Percentiles rank a stretch among this genome's conserved stretches.
Evolutionary conservation across 768 basidiomycete species (phyloP).

Genomic region (Pisolithus albus): DNA sequence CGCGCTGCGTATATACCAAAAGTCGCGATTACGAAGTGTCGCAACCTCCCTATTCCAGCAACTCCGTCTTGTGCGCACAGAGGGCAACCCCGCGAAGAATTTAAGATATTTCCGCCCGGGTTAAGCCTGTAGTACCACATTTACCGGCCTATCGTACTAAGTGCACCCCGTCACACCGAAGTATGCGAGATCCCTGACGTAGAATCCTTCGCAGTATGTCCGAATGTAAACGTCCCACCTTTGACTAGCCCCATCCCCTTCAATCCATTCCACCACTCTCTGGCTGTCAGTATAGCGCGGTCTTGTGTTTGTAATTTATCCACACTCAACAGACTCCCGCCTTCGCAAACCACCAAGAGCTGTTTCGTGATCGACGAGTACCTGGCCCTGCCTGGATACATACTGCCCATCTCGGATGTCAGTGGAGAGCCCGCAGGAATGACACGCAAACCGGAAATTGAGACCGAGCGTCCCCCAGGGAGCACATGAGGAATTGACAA

Average conservation of each 20-base stretch:
- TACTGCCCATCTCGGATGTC: constrained; percentile 8
- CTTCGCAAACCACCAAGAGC: constrained; percentile 51
- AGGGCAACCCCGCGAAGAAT: too few species aligned
- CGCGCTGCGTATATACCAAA: not conserved
- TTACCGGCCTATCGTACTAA: too few species aligned
- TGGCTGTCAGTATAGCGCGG: constrained; percentile 45
- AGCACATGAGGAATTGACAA: constrained; percentile 17
- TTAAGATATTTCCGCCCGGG: too few species aligned
- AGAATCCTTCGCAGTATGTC: not conserved
- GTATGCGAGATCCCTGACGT: not conserved
- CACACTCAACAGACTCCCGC: constrained; percentile 46
- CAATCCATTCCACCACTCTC: constrained; percentile 79
- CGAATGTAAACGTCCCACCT: constrained; percentile 5
- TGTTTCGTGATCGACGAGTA: constrained; percentile 35
- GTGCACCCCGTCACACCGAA: too few species aligned
- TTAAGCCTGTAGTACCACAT: too few species aligned
- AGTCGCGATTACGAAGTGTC: too few species aligned
- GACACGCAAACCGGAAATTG: constrained; percentile 15
- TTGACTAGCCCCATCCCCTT: constrained; percentile 24
- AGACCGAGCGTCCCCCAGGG: constrained; percentile 21
- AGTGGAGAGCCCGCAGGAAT: constrained; percentile 17
- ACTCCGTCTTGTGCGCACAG: too few species aligned
- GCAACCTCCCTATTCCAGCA: too few species aligned
- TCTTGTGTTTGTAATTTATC: constrained; percentile 56
- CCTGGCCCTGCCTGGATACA: constrained; percentile 35